Base-by-base conservation (phyloP, 306 rosid species). In the Alnus rubra region DNA sequence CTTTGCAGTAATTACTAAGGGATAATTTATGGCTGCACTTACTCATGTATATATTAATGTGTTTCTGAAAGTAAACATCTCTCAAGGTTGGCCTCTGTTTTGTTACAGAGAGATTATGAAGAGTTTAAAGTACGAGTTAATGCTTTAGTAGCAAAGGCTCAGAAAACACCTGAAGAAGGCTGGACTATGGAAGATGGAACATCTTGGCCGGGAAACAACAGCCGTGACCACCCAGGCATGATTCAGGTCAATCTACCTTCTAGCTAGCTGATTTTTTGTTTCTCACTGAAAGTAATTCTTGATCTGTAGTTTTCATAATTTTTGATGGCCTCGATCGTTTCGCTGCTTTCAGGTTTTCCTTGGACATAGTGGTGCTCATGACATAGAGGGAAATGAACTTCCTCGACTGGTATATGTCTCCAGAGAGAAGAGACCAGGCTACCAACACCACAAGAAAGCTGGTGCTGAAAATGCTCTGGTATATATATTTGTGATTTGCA, bases 381-480 rank as follows among this genome's bases (percentile, higher is more conserved):
- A 95, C 84, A 71, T 93, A 1, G 99, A 95, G 69, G 99, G 97
- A 78, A 82, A 90, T 76, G 89, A 90, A 86, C 96, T 95, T 86
- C 99, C 99, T 73, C 81, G 99, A 47, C 82, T 95, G 80, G 99
- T 95, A 71, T 95, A 95, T 83, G 99, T 95, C 82, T 95, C 99
- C 45, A 91, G 99, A 88, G 99, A 95, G 81, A 95, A 95, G 84
- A 90, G 99, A 81, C 99, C 99, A 16, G 99, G 99, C 58, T 91
- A 93, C 85, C 96, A 88, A 63, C 99, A 95, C 83, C 98, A 95
- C 94, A 95, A 95, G 91, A 95, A 95, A 89, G 99, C 99, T 39
- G 99, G 99, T 79, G 99, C 99, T 75, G 99, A 95, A 88, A 95
- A 95, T 88, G 99, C 99, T 55, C 79, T 95, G 96, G 99, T 95